These are phyloP conservation scores for Chaetomium tenue DNA, from an alignment of 495 filamentous ascomycete genomes.

Conservation along the genomic window DNA sequence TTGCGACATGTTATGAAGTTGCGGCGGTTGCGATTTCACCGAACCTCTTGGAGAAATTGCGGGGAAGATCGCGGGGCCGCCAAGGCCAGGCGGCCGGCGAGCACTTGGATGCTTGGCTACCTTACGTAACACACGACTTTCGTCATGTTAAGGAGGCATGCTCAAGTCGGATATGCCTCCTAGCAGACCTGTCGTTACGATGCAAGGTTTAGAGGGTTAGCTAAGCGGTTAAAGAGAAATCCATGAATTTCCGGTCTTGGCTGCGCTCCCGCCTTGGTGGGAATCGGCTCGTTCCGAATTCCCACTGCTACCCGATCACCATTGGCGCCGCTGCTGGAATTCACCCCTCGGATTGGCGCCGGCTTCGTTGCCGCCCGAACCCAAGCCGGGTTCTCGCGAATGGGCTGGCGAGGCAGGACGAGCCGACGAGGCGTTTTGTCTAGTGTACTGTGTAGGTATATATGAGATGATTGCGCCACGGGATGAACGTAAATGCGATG, in stretches of 20 bases:
- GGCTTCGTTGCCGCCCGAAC: slow-evolving; percentile 14
- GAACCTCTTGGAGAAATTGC: slow-evolving; percentile 4
- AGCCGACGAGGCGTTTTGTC: neutral
- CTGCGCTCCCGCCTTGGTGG: neutral
- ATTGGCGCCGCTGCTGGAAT: neutral
- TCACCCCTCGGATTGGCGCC: slow-evolving; percentile 7
- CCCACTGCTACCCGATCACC: neutral
- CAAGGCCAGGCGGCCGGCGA: neutral
- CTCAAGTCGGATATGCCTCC: too few relatives aligned
- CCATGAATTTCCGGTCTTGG: neutral
- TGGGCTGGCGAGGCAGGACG: neutral
- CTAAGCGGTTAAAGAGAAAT: neutral
- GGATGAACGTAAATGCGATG: neutral
- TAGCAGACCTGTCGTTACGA: neutral
- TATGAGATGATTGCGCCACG: neutral
- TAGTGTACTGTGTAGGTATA: too few relatives aligned
- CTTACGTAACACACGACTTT: neutral
- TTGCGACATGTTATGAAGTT: slow-evolving; percentile 25
- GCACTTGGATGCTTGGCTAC: neutral
- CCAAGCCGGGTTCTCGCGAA: slow-evolving; percentile 5
- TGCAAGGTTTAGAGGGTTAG: neutral
- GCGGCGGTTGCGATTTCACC: slow-evolving; percentile 1
- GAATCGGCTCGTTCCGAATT: slow-evolving; percentile 1
- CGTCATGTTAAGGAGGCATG: too few relatives aligned
- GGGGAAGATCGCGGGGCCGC: slow-evolving; percentile 9